phyloP scores from a whole-genome alignment of 2,329 filamentous ascomycete genomes.

The Dendrostoma leiphaemia region DNA sequence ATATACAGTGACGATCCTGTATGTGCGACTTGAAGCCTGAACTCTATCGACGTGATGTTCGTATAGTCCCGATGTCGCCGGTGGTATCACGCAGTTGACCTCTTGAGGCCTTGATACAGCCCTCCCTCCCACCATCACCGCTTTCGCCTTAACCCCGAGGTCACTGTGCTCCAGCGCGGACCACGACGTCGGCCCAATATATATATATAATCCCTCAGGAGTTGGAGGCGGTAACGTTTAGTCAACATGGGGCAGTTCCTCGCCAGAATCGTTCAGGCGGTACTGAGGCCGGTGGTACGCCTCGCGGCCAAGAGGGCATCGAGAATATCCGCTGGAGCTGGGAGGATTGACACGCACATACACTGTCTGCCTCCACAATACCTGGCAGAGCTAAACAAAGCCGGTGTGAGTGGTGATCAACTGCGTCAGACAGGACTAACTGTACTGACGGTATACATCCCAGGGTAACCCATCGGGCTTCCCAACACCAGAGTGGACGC shows the following conservation, averaged over 20 bases:
- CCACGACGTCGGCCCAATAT: background rate
- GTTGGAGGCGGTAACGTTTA: background rate
- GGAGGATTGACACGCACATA: slow-evolving; percentile 14
- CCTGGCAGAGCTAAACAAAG: slow-evolving; percentile 11
- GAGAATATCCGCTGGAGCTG: slow-evolving; percentile 26
- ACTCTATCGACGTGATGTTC: background rate
- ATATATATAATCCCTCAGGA: too few species aligned
- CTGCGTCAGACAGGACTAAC: background rate
- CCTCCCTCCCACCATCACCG: too few species aligned
- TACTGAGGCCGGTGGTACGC: slow-evolving; percentile 7
- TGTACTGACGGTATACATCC: background rate
- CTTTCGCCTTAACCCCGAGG: background rate
- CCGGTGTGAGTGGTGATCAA: background rate
- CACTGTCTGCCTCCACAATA: slow-evolving; percentile 14
- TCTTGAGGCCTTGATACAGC: background rate
- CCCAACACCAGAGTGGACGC: slow-evolving; percentile 14
- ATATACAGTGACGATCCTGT: background rate
- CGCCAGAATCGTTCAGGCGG: slow-evolving; percentile 4
- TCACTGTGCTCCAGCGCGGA: background rate
- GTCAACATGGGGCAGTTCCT: slow-evolving; percentile 7
- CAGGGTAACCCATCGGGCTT: slow-evolving; percentile 15
- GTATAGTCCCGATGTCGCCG: background rate
- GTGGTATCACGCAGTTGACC: background rate
- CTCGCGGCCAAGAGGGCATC: slow-evolving; percentile 4
- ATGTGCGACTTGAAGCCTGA: background rate